Evolutionary conservation across 352 stramenopile species (phyloP), one percentile per base, ranked within the genome.

Genomic region (Pythium phragmiticola): DNA sequence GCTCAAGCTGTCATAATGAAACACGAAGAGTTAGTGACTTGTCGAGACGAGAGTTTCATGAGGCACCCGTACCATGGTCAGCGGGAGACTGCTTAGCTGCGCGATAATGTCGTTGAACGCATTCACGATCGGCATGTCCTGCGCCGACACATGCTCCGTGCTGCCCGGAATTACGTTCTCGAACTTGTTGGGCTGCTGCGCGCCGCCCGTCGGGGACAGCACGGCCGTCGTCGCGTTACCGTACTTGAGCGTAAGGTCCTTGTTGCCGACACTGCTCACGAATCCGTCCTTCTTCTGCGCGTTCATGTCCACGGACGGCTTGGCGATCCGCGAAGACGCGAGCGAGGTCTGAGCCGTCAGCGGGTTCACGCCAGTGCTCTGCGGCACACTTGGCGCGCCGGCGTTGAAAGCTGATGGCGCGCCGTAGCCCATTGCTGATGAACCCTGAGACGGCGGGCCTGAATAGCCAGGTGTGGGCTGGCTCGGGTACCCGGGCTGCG

Each of bases 181-280:
- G 53, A 91, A 89, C 43, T 73, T 69, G 62, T 82, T 85, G 1
- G 69, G 11, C 46, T 52, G 19, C 39, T 62, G 57, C 50, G 21
- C 37, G 23, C 39, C 6, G 19, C 53, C 68, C 26, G 76, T 63
- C 0, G 85, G 87, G 6, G 87, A 94, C 21, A 89, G 77, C 39
- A 80, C 70, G 12, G 82, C 76, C 52, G 68, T 82, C 47, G 79
- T 84, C 42, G 71, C 58, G 73, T 95, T 95, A 43, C 85, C 84
- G 70, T 95, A 95, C 80, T 95, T 95, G 41, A 81, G 67, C 59
- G 84, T 90, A 57, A 94, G 69, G 69, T 92, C 81, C 74, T 91
- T 92, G 80, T 95, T 94, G 55, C 83, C 83, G 47, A 89, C 87
- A 62, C 84, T 93, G 58, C 77, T 95, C 2, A 92, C 72, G 43